Percentiles rank a stretch among this genome's conserved stretches.
Evolutionary conservation across 129 eudicot species (phyloP).

Genomic region (Ambrosia trifida): DNA sequence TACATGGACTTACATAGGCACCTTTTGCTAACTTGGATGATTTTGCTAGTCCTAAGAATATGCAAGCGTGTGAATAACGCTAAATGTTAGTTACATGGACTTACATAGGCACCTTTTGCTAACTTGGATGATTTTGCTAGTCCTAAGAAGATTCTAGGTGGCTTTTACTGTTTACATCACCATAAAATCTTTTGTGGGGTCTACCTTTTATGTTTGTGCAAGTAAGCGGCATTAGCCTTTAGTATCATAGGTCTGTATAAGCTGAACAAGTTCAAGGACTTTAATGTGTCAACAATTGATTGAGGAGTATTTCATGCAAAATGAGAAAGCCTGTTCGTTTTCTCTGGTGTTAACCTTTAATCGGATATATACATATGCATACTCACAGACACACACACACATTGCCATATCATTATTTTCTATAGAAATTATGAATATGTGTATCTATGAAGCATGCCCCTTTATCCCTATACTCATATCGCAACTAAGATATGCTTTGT

Average conservation of each 20-base stretch:
- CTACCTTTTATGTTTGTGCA: not conserved
- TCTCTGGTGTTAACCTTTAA: not conserved
- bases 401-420: not conserved
- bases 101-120: not conserved
- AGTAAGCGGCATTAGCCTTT: not conserved
- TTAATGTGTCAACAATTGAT: not conserved
- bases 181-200: not conserved
- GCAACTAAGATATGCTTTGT: not conserved
- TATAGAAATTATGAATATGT: not conserved
- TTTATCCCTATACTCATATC: slow-evolving; percentile 4
- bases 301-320: not conserved
- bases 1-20: no score
- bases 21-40: no score
- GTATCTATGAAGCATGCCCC: slow-evolving; percentile 4
- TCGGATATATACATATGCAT: not conserved
- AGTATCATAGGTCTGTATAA: no score
- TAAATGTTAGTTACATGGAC: no score
- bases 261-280: not conserved
- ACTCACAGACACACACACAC: no score
- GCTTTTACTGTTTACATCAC: not conserved
- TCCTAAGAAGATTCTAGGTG: not conserved
- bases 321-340: not conserved
- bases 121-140: not conserved
- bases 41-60: no score
- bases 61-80: no score